These are phyloP conservation scores for Cenococcum geophilum DNA, from an alignment of 495 filamentous ascomycete species.

Conservation along the genomic window DNA sequence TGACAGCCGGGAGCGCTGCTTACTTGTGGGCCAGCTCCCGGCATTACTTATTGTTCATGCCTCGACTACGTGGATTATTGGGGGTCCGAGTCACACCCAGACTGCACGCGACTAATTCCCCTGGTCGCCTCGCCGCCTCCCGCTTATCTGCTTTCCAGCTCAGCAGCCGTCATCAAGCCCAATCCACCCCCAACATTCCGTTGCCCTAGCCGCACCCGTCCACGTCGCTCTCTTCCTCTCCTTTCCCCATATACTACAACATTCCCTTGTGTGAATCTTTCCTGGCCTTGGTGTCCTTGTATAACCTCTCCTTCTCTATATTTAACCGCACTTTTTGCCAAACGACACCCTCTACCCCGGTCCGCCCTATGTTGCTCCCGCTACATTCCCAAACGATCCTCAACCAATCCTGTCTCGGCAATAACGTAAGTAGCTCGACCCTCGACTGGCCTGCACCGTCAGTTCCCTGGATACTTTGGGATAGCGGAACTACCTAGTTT, in stretches of 20 bases:
- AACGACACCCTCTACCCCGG: not conserved
- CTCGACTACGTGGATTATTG: too few species aligned
- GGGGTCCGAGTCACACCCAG: too few species aligned
- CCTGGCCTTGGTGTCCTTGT: not conserved
- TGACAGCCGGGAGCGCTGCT: not conserved
- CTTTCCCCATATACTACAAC: too few species aligned
- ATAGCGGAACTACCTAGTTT: not conserved
- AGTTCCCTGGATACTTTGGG: not conserved
- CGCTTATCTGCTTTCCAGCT: too few species aligned
- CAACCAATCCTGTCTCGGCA: slow-evolving; percentile 5
- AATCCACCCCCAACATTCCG: not conserved
- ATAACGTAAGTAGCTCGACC: slow-evolving; percentile 3
- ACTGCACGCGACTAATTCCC: too few species aligned
- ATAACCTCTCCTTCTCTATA: not conserved
- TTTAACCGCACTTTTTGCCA: not conserved
- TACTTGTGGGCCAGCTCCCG: too few species aligned
- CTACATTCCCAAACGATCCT: not conserved
- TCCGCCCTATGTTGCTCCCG: not conserved
- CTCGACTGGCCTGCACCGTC: not conserved
- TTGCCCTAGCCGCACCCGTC: not conserved
- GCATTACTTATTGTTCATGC: too few species aligned
- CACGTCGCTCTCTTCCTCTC: not conserved
- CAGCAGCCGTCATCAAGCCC: slow-evolving; percentile 2
- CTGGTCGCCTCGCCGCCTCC: too few species aligned
- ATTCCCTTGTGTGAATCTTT: too few species aligned